Evolutionary conservation across 192 early-diverging fungal genomes (phyloP).

Genomic region (Umbelopsis sp.): DNA sequence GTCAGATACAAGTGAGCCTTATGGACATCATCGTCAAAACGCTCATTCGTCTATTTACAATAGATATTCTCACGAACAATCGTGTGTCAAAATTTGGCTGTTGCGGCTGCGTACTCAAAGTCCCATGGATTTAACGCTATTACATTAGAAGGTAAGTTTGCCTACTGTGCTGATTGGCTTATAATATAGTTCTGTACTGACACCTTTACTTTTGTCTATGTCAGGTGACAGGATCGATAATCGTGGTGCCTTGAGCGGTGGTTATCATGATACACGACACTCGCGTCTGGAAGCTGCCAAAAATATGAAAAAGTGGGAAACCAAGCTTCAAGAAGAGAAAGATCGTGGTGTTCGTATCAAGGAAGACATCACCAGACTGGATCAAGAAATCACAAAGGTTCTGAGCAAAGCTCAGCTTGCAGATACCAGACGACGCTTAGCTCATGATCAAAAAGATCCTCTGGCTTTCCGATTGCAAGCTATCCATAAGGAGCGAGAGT

Average conservation of each 20-base stretch:
- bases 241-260: conserved; percentile 92
- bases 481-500: conserved; percentile 65
- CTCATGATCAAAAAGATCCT: conserved; percentile 57
- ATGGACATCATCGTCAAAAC: background rate
- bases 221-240: conserved; percentile 81
- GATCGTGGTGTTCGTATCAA: conserved; percentile 47
- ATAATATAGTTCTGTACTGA: too few species aligned
- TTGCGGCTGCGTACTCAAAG: conserved; percentile 78
- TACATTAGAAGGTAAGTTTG: conserved; percentile 67
- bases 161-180: too few species aligned
- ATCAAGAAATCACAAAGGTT: conserved; percentile 63
- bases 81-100: conserved; percentile 82
- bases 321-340: conserved; percentile 46
- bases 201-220: too few species aligned
- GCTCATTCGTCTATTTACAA: background rate
- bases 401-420: conserved; percentile 60
- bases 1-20: too few species aligned
- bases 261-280: conserved; percentile 73
- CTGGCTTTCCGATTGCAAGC: conserved; percentile 56
- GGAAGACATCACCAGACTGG: conserved; percentile 53
- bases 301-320: conserved; percentile 51
- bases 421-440: conserved; percentile 52
- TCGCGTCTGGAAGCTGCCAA: conserved; percentile 78
- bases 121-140: conserved; percentile 79
- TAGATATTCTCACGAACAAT: conserved; percentile 88